A percentile compares a stretch with the other conserved stretches of the same genome.
phyloP scores from a whole-genome alignment of 495 filamentous ascomycete genomes.

The Emericellopsis terricola region DNA sequence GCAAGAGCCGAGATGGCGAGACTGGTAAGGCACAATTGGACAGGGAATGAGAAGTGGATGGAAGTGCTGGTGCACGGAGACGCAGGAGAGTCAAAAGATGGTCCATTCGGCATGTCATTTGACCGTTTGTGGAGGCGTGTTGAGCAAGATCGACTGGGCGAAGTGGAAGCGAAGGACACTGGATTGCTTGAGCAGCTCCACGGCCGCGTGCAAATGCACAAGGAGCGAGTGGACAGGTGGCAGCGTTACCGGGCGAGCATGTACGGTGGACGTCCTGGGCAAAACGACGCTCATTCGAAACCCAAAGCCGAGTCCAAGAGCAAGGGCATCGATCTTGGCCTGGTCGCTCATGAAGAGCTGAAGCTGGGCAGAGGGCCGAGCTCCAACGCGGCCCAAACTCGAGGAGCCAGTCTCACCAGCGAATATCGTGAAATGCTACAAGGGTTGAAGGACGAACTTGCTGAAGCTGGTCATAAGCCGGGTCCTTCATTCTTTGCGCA shows the following conservation, averaged over 20 bases:
- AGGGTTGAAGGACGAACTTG: background rate
- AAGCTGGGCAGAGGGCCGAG: conserved; percentile 8
- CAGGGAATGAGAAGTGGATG: conserved; percentile 51
- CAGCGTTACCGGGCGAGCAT: conserved; percentile 40
- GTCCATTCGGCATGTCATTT: conserved; percentile 44
- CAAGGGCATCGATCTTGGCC: conserved; percentile 28
- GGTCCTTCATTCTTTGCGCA: background rate
- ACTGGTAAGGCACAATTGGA: conserved; percentile 51
- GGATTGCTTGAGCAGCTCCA: conserved; percentile 45
- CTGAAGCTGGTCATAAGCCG: background rate
- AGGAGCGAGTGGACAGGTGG: conserved; percentile 50
- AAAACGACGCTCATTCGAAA: conserved; percentile 4
- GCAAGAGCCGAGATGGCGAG: conserved; percentile 24
- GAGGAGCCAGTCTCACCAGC: background rate
- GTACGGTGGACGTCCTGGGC: too few relatives aligned
- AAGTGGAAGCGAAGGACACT: conserved; percentile 24
- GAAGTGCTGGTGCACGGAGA: conserved; percentile 49
- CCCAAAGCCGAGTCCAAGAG: conserved; percentile 6
- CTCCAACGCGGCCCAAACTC: background rate
- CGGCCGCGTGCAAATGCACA: conserved; percentile 38
- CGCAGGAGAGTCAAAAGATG: conserved; percentile 34
- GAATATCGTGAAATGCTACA: background rate
- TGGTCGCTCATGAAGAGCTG: conserved; percentile 25
- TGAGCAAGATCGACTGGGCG: conserved; percentile 30
- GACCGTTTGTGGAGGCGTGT: conserved; percentile 47